Conservation (phyloP, 495 filamentous ascomycete species). For the Lophiotrema nucula region DNA sequence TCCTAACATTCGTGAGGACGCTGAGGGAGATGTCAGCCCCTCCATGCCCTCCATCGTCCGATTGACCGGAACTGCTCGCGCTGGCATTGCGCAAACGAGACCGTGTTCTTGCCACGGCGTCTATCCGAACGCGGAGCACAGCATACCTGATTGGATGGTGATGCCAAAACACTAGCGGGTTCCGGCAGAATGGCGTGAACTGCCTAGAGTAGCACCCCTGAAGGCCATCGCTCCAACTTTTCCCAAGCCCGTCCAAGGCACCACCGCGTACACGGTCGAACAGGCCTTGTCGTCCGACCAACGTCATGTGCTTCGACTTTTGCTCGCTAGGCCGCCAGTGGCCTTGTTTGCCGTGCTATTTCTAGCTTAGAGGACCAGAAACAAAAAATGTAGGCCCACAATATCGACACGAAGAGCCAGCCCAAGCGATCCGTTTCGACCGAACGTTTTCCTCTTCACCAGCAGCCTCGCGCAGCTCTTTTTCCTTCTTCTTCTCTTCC, state of each 20-base stretch:
- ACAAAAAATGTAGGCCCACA: conserved; percentile 1
- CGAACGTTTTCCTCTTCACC: conserved; percentile 11
- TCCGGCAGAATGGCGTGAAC: conserved; percentile 10
- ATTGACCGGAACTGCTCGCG: background rate
- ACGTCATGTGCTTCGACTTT: conserved; percentile 21
- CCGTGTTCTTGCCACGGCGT: conserved; percentile 20
- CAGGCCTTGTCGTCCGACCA: background rate
- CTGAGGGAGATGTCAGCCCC: no score
- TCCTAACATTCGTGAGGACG: background rate
- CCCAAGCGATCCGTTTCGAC: conserved; percentile 17
- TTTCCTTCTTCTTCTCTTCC: conserved; percentile 1
- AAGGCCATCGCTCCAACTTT: background rate
- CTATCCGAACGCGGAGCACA: background rate
- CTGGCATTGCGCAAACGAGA: background rate
- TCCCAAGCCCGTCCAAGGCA: conserved; percentile 17
- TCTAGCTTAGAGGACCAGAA: conserved; percentile 18
- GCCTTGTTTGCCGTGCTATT: conserved; percentile 18
- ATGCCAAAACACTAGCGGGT: background rate
- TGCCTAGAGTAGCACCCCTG: conserved; percentile 12
- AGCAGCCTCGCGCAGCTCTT: background rate
- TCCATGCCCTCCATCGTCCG: background rate
- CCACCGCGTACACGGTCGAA: background rate
- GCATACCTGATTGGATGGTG: conserved; percentile 8
- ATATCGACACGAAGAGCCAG: no score
- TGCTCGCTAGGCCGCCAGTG: conserved; percentile 3